Conservation (phyloP, 352 stramenopile species). For the Globisporangium alternatum region DNA sequence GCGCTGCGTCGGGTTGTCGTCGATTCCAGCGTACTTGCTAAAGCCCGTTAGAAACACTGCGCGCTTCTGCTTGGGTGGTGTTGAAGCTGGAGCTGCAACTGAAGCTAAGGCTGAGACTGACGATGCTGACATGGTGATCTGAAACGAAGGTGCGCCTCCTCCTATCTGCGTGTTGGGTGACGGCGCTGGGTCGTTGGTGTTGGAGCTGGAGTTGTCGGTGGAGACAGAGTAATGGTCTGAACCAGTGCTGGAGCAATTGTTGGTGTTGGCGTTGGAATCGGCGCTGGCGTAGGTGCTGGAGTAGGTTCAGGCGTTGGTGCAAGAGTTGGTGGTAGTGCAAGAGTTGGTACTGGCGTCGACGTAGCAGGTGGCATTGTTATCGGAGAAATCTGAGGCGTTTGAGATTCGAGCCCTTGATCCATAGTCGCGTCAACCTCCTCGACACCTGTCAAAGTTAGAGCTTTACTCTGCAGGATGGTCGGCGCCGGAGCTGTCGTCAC, state of each 20-base stretch:
- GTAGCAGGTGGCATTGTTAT: no score
- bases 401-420: neutral
- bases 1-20: constrained; percentile 1
- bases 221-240: neutral
- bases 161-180: neutral
- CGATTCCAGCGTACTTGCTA: neutral
- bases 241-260: neutral
- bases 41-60: neutral
- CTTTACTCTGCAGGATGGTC: neutral
- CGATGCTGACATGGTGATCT: neutral
- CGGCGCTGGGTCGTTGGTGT: neutral
- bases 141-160: neutral
- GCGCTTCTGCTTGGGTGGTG: constrained; percentile 1
- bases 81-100: neutral
- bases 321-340: neutral
- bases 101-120: no score
- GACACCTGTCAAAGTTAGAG: neutral
- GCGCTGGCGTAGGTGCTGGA: neutral
- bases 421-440: neutral
- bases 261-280: neutral
- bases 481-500: no score
- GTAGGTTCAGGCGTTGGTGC: neutral
- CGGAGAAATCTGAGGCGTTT: neutral
- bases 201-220: neutral
- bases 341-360: no score